These are phyloP conservation scores for Trametes meyenii DNA, from an alignment of 768 basidiomycete species.

Conservation along the genomic window DNA sequence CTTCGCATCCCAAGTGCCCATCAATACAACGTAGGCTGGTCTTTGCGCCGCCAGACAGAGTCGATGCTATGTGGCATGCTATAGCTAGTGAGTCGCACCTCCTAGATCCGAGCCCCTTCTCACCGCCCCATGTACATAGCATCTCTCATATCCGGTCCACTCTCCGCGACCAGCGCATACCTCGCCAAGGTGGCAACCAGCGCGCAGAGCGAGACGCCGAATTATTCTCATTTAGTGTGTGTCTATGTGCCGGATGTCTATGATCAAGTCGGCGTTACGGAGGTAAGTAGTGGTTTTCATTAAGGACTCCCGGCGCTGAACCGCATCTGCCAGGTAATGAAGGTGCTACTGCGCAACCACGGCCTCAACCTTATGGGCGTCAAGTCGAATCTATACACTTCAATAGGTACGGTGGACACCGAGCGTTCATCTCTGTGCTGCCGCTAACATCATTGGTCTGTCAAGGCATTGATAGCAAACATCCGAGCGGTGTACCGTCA, in stretches of 20 bases:
- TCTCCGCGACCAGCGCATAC: conserved; percentile 58
- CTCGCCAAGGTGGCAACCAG: conserved; percentile 70
- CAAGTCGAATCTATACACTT: conserved; percentile 72
- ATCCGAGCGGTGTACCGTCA: conserved; percentile 69
- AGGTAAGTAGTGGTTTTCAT: conserved; percentile 40
- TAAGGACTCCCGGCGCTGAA: not conserved
- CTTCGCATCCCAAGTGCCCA: not conserved
- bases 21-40: conserved; percentile 53
- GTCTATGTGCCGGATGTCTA: conserved; percentile 74
- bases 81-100: conserved; percentile 55
- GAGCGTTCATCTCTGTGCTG: not conserved
- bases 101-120: not conserved
- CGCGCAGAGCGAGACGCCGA: conserved; percentile 47
- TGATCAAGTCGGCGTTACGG: conserved; percentile 59
- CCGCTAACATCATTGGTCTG: not conserved
- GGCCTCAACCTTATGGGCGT: conserved; percentile 68
- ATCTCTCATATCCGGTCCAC: conserved; percentile 67
- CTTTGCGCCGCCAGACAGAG: conserved; percentile 61
- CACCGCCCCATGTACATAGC: conserved; percentile 36
- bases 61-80: conserved; percentile 63
- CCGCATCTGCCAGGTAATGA: conserved; percentile 57
- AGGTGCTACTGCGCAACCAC: conserved; percentile 63
- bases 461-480: conserved; percentile 76
- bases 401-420: conserved; percentile 45
- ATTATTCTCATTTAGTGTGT: conserved; percentile 68